Evolutionary conservation across 2,329 filamentous ascomycete genomes (phyloP).

Genomic region (Lasiodiplodia theobromae): DNA sequence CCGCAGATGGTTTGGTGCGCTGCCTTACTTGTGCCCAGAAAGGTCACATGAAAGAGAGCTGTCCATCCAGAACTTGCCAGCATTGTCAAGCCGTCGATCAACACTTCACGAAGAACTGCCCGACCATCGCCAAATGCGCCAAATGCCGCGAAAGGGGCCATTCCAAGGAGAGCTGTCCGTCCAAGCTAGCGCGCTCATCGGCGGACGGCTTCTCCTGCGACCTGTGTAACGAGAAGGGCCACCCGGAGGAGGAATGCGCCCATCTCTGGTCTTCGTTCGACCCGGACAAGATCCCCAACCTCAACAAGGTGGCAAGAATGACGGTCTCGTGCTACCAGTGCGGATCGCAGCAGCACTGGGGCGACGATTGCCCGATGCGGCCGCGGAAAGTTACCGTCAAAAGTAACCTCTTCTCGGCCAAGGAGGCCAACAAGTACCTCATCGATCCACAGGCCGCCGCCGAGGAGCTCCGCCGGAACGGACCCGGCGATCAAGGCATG

Average conservation of each 20-base stretch:
- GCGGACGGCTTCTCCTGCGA: constrained; percentile 66
- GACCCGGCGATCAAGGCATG: constrained; percentile 25
- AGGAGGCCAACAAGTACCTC: constrained; percentile 30
- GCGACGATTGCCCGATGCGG: constrained; percentile 58
- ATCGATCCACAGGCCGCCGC: constrained; percentile 15
- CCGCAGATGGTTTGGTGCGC: constrained; percentile 48
- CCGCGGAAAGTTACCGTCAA: not conserved
- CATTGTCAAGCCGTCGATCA: constrained; percentile 52
- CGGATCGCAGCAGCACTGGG: constrained; percentile 63
- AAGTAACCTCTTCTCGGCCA: constrained; percentile 30
- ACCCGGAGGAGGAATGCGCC: constrained; percentile 67
- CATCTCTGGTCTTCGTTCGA: constrained; percentile 67
- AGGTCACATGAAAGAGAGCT: constrained; percentile 53
- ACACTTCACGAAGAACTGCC: constrained; percentile 61
- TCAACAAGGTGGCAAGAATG: constrained; percentile 60
- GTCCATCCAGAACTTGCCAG: constrained; percentile 52
- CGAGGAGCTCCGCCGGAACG: constrained; percentile 1
- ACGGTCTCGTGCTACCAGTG: constrained; percentile 64
- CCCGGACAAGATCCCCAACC: constrained; percentile 38
- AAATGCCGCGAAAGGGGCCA: constrained; percentile 73
- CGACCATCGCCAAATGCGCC: constrained; percentile 58
- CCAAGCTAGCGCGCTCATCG: constrained; percentile 62
- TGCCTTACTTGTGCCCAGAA: constrained; percentile 52
- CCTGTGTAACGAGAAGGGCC: constrained; percentile 63
- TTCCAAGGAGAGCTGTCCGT: constrained; percentile 57